These are phyloP conservation scores for Schizochytrium sp. DNA, from an alignment of 108 stramenopile species.

Conservation along the genomic window DNA sequence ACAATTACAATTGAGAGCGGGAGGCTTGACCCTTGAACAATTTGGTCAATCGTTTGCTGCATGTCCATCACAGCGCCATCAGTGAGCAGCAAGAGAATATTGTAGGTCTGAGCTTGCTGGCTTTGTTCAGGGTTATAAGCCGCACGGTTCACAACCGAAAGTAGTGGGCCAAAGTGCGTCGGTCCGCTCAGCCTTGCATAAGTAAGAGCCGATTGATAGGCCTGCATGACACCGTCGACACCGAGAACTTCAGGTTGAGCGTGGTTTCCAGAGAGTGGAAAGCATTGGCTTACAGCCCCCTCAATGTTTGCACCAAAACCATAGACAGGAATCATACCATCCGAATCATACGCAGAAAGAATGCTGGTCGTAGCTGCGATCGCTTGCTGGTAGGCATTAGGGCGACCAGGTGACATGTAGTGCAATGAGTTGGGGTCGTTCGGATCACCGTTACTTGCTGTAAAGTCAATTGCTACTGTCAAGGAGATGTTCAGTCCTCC, in stretches of 20 bases:
- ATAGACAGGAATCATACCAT: constrained; percentile 70
- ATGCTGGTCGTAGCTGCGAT: constrained; percentile 68
- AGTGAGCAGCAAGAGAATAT: constrained; percentile 71
- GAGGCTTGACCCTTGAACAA: constrained; percentile 67
- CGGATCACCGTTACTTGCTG: constrained; percentile 73
- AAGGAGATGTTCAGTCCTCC: constrained; percentile 70
- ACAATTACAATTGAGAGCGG: constrained; percentile 77
- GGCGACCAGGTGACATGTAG: not conserved
- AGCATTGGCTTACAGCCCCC: constrained; percentile 66
- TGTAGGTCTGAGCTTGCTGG: constrained; percentile 68
- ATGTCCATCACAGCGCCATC: constrained; percentile 72
- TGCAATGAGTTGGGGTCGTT: constrained; percentile 25
- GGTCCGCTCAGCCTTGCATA: constrained; percentile 67
- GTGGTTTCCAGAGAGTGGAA: constrained; percentile 68
- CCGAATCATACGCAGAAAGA: constrained; percentile 72
- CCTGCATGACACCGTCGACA: constrained; percentile 67
- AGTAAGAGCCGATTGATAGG: constrained; percentile 62
- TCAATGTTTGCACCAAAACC: constrained; percentile 74
- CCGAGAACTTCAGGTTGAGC: constrained; percentile 65
- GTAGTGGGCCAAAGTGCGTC: constrained; percentile 69
- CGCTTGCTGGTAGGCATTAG: constrained; percentile 66
- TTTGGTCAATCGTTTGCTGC: constrained; percentile 65
- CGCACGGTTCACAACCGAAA: constrained; percentile 61
- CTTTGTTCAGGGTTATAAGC: constrained; percentile 60
- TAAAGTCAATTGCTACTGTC: constrained; percentile 73